These are phyloP conservation scores for Cordyceps cicadae DNA, from an alignment of 2,329 filamentous ascomycete genomes.

Conservation along the genomic window DNA sequence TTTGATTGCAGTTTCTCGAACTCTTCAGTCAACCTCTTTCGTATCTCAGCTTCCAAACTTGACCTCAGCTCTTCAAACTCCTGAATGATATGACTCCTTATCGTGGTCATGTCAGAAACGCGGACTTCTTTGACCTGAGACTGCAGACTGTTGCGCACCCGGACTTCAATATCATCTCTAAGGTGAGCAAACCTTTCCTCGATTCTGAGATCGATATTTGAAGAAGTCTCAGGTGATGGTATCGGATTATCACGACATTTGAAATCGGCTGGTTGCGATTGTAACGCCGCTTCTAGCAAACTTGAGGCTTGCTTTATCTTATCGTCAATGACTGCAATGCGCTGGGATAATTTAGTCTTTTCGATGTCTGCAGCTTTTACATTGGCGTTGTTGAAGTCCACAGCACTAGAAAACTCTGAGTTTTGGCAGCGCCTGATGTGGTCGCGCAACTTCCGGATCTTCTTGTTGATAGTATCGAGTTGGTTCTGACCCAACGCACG, in stretches of 20 bases:
- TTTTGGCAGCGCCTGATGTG: constrained; percentile 1
- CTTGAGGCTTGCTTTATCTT: not conserved
- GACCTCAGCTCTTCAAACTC: not conserved
- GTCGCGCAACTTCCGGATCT: not conserved
- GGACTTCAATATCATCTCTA: not conserved
- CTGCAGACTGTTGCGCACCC: not conserved
- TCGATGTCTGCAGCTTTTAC: not conserved
- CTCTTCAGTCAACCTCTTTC: not conserved
- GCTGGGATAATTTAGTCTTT: not conserved
- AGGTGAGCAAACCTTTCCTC: not conserved
- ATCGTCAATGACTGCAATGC: not conserved
- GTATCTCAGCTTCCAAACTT: not conserved
- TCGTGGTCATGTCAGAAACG: not conserved
- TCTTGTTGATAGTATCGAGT: constrained; percentile 2
- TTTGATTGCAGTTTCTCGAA: not conserved
- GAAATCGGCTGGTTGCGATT: not conserved
- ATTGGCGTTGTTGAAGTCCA: not conserved
- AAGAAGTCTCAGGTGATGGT: constrained; percentile 3
- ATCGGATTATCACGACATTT: not conserved
- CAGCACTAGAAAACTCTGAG: not conserved
- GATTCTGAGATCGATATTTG: not conserved
- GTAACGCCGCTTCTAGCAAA: not conserved
- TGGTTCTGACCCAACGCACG: not conserved
- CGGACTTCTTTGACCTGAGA: not conserved
- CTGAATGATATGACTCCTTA: not conserved